Evolutionary conservation across 2,329 filamentous ascomycete genomes (phyloP).

Genomic region (Didymella arachidicola): DNA sequence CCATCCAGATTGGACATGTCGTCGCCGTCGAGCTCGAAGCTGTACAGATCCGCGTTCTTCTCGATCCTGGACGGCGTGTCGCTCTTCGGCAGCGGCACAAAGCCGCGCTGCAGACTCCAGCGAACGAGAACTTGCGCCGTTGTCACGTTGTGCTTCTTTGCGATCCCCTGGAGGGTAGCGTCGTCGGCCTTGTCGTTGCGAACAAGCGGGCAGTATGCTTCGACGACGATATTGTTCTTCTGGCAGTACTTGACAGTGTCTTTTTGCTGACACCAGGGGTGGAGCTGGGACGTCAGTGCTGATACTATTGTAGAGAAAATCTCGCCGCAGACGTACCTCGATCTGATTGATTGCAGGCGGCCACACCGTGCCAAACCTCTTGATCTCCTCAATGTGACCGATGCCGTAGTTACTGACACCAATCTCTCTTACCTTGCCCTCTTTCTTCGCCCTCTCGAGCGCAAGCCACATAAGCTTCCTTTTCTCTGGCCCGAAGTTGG

Average conservation of each 20-base stretch:
- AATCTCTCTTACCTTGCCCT: conserved; percentile 69
- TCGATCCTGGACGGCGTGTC: conserved; percentile 47
- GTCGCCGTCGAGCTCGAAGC: conserved; percentile 45
- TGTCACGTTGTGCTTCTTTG: conserved; percentile 75
- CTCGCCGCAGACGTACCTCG: conserved; percentile 60
- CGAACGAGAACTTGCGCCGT: conserved; percentile 80
- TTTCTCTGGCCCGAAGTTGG: conserved; percentile 62
- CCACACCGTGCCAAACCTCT: conserved; percentile 68
- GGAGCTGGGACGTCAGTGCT: conserved; percentile 60
- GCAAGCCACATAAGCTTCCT: conserved; percentile 71
- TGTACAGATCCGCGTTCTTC: conserved; percentile 49
- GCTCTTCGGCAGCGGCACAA: conserved; percentile 51
- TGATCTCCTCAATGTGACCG: conserved; percentile 73
- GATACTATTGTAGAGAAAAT: not conserved
- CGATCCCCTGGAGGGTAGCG: conserved; percentile 67
- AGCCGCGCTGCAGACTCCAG: conserved; percentile 80
- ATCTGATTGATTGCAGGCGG: conserved; percentile 79
- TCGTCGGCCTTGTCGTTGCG: conserved; percentile 76
- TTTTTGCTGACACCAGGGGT: conserved; percentile 75
- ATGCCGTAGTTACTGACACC: conserved; percentile 78
- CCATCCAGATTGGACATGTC: conserved; percentile 48
- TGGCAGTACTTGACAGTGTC: conserved; percentile 65
- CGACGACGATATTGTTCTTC: conserved; percentile 65
- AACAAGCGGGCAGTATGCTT: conserved; percentile 73
- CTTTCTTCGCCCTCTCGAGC: conserved; percentile 66